phyloP scores from a whole-genome alignment of 345 rosid species.

The Syzygium aqueum region DNA sequence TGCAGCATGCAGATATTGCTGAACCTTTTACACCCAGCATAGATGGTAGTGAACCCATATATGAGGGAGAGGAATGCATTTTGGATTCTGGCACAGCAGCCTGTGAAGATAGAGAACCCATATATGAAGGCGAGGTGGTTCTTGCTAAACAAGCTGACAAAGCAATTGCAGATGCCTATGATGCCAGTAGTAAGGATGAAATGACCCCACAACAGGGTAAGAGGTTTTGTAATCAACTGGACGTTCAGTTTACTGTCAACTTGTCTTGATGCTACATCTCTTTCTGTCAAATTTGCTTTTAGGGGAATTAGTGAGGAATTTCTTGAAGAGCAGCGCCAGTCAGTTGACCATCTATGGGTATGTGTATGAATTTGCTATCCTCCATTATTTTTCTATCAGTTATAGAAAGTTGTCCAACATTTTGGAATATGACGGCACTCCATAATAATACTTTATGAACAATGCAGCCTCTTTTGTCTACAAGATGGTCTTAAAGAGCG shows the following conservation, averaged over 20 bases:
- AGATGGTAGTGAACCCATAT: slow-evolving; percentile 81
- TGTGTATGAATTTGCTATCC: slow-evolving; percentile 4
- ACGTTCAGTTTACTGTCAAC: background rate
- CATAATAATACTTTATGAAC: background rate
- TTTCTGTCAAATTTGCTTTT: slow-evolving; percentile 13
- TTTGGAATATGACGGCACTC: background rate
- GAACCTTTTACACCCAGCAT: slow-evolving; percentile 43
- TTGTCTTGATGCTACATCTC: background rate
- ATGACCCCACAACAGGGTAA: slow-evolving; percentile 74
- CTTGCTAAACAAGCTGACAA: slow-evolving; percentile 78
- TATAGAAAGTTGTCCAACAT: background rate
- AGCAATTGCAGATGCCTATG: slow-evolving; percentile 22
- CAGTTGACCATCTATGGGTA: slow-evolving; percentile 90
- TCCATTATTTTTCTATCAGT: background rate
- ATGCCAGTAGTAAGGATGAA: slow-evolving; percentile 33
- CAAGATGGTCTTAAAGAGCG: slow-evolving; percentile 93
- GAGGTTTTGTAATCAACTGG: background rate
- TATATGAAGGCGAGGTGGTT: slow-evolving; percentile 94
- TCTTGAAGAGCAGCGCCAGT: slow-evolving; percentile 77
- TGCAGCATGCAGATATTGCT: slow-evolving; percentile 35
- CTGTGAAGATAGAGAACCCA: slow-evolving; percentile 67
- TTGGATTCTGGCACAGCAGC: slow-evolving; percentile 43
- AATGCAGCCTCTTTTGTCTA: slow-evolving; percentile 71
- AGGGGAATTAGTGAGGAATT: slow-evolving; percentile 78
- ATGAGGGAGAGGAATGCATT: slow-evolving; percentile 96